Percentiles rank a stretch among this genome's conserved stretches.
These are phyloP conservation scores for Mortierella sp. DNA, from an alignment of 371 early-diverging fungal species.

Conservation along the genomic window DNA sequence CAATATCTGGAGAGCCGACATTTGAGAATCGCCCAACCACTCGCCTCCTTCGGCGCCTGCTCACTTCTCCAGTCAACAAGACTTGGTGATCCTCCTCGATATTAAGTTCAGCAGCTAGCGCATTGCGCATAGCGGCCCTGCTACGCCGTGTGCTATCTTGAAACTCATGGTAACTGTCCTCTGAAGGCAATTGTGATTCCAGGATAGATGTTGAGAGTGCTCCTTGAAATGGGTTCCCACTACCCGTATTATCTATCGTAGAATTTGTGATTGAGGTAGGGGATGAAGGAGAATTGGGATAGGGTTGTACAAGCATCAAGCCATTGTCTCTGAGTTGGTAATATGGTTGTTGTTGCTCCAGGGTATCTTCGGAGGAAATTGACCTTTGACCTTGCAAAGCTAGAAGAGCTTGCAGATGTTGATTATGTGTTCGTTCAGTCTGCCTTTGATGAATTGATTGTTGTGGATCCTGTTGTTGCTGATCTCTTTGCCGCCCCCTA, in stretches of 20 bases:
- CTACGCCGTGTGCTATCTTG: constrained; percentile 28
- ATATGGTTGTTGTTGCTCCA: constrained; percentile 13
- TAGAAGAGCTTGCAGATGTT: constrained; percentile 11
- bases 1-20: constrained; percentile 26
- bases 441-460: constrained; percentile 6
- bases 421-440: constrained; percentile 1
- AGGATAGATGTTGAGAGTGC: not conserved
- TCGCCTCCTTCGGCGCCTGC: constrained; percentile 42
- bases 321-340: constrained; percentile 33
- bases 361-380: constrained; percentile 21
- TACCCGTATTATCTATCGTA: not conserved
- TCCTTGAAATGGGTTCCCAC: not conserved
- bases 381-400: constrained; percentile 22
- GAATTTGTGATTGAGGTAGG: constrained; percentile 5
- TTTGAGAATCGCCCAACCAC: constrained; percentile 16
- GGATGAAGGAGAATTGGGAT: constrained; percentile 23
- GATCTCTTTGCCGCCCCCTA: constrained; percentile 16
- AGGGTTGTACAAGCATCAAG: constrained; percentile 34
- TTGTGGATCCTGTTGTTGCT: constrained; percentile 20
- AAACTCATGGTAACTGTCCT: constrained; percentile 37
- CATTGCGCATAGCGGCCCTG: constrained; percentile 40
- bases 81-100: constrained; percentile 46
- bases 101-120: constrained; percentile 16
- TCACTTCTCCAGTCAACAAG: constrained; percentile 41
- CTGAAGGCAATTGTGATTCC: not conserved